A percentile compares a stretch with the other conserved stretches of the same genome.
Evolutionary conservation across 2,329 filamentous ascomycete genomes (phyloP).

Genomic region (Cadophora sp.): DNA sequence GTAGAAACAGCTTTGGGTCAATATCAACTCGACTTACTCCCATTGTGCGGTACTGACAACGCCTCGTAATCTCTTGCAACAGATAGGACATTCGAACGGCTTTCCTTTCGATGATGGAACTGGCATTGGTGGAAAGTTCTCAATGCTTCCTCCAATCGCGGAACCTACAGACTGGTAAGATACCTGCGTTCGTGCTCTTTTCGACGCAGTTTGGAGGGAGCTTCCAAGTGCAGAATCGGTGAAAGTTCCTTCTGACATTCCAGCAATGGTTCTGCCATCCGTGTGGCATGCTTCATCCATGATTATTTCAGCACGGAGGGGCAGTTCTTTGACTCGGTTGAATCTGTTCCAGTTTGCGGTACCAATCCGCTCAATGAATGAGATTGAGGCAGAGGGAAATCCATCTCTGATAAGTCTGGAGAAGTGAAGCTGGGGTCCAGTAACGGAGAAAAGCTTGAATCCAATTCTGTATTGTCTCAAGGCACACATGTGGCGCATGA

Average conservation of each 20-base stretch:
- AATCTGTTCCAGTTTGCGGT: constrained; percentile 7
- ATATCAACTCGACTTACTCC: constrained; percentile 2
- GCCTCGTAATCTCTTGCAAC: not conserved
- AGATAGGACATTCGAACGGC: not conserved
- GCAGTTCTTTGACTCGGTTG: constrained; percentile 1
- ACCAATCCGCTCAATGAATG: constrained; percentile 1
- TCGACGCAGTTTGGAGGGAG: not conserved
- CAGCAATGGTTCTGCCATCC: not conserved
- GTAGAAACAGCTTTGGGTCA: not conserved
- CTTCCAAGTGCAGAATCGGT: not conserved
- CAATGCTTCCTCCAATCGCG: not conserved
- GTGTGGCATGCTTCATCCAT: not conserved
- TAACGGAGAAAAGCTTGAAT: not conserved
- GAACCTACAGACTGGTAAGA: constrained; percentile 1
- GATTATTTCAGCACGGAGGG: not conserved
- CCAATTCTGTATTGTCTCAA: not conserved
- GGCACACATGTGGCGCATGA: not conserved
- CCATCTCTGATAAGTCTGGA: constrained; percentile 2
- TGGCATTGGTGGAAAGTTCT: not conserved
- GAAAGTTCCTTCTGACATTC: not conserved
- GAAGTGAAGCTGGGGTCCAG: constrained; percentile 9
- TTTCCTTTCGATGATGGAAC: not conserved
- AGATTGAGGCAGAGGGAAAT: not conserved
- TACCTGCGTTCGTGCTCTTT: not conserved
- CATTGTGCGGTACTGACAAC: not conserved